phyloP scores from a whole-genome alignment of 2,329 filamentous ascomycete species.

The Botryotinia convoluta region DNA sequence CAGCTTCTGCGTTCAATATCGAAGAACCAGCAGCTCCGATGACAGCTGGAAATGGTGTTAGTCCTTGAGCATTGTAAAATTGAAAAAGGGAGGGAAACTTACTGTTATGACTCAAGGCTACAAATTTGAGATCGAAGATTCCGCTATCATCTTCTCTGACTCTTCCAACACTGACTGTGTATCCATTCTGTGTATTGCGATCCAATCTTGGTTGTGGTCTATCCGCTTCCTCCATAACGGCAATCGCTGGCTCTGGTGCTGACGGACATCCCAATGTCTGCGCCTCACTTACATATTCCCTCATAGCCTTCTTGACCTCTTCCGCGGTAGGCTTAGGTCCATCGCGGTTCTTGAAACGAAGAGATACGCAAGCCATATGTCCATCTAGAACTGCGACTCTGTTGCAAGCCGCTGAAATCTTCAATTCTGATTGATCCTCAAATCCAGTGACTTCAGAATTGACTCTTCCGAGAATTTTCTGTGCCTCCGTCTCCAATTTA shows the following conservation, averaged over 20 bases:
- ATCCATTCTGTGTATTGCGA: constrained; percentile 78
- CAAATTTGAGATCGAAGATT: constrained; percentile 94
- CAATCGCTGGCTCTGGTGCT: constrained; percentile 76
- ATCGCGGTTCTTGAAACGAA: constrained; percentile 69
- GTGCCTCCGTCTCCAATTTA: constrained; percentile 91
- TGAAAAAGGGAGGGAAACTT: constrained; percentile 19
- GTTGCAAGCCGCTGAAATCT: constrained; percentile 85
- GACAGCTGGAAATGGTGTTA: constrained; percentile 55
- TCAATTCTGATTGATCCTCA: constrained; percentile 68
- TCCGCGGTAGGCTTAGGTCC: constrained; percentile 68
- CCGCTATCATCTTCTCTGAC: constrained; percentile 77
- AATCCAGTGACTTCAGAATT: constrained; percentile 72
- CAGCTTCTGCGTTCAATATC: constrained; percentile 91
- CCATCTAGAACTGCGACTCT: constrained; percentile 93
- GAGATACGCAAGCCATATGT: constrained; percentile 89
- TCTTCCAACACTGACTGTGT: constrained; percentile 86
- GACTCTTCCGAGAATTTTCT: constrained; percentile 84
- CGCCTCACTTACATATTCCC: constrained; percentile 78
- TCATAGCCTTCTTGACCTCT: constrained; percentile 74
- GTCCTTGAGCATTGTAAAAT: background rate
- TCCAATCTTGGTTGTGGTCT: constrained; percentile 89
- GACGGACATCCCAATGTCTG: constrained; percentile 82
- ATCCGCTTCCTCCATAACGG: constrained; percentile 86
- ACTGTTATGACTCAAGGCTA: constrained; percentile 82
- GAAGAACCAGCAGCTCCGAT: constrained; percentile 96